Evolutionary conservation across 2,329 filamentous ascomycete species (phyloP), one percentile per base, ranked within the genome.

Genomic region (Zalaria obscura): DNA sequence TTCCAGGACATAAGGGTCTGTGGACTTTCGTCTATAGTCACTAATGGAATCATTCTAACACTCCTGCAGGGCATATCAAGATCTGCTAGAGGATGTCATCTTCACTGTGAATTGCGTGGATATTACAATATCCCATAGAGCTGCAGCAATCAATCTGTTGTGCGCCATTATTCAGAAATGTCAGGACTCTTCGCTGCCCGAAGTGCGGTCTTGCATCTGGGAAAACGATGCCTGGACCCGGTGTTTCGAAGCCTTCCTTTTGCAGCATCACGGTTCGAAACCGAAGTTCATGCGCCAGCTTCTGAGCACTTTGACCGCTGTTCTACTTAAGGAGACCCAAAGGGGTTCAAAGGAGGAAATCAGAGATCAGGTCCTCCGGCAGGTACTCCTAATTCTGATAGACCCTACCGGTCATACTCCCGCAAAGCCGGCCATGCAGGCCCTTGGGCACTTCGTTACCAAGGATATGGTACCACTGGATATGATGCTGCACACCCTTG

Each of bases 351-450:
- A 44, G 39, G 38, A 25, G 31, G 35, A 29, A 10, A 32, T 40
- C 9, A 42, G 43, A 39, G 32, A 36, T 35, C 37, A 42, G 32
- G 49, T 49, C 25, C 50, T 54, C 9, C 25, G 41, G 3, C 40
- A 55, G 25, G 51, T 62, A 11, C 49, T 56, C 31, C 5, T 38
- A 29, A 33, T 39, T 3, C 28, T 44, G 8, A 36, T 25, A 10
- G 35, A 44, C n/a, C 39, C 36, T 5, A 34, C 40, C 25, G 25
- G 34, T 18, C 46, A 47, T 27, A 36, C 33, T n/a, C 42, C 45
- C 40, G 76, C 78, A 34, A 85, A 85, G 55, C 80, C 80, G 31
- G 75, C 78, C 5, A 71, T 86, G 46, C 78, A 79, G 52, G 73
- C 73, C 10, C 62, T 85, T 32, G 76, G 81, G 38, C 71, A 78